phyloP scores from a whole-genome alignment of 768 basidiomycete species.

The Leccinum longicurvipes region DNA sequence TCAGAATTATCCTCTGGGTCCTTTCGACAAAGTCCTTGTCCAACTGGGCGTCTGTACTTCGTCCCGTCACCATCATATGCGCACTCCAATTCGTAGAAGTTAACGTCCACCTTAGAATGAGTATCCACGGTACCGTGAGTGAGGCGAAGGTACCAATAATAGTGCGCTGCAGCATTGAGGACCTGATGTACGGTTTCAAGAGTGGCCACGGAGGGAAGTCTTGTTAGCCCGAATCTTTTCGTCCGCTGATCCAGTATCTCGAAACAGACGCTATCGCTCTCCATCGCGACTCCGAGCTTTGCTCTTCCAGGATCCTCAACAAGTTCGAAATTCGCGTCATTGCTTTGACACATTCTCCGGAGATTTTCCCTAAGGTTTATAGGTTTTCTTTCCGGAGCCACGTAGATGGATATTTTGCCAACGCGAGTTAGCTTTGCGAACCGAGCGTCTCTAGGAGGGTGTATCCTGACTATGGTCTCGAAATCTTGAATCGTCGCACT shows the following conservation, averaged over 20 bases:
- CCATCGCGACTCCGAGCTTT: not conserved
- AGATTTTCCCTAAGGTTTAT: not conserved
- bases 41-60: not conserved
- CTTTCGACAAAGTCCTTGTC: constrained; percentile 3
- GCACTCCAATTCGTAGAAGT: constrained; percentile 6
- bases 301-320: not conserved
- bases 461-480: not conserved
- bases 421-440: constrained; percentile 3
- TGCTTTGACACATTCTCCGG: not conserved
- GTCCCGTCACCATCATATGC: constrained; percentile 2
- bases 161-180: constrained; percentile 16
- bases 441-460: not conserved
- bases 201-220: not conserved
- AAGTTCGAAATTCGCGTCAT: not conserved
- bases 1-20: not conserved
- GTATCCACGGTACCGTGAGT: not conserved
- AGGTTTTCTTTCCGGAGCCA: not conserved
- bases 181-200: not conserved
- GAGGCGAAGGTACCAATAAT: constrained; percentile 20
- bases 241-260: not conserved
- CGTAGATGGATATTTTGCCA: not conserved
- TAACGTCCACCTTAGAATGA: constrained; percentile 1
- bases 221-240: constrained; percentile 1
- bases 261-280: not conserved
- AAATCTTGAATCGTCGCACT: constrained; percentile 4